phyloP scores from a whole-genome alignment of 2,329 filamentous ascomycete species.

The Diatrype stigma region DNA sequence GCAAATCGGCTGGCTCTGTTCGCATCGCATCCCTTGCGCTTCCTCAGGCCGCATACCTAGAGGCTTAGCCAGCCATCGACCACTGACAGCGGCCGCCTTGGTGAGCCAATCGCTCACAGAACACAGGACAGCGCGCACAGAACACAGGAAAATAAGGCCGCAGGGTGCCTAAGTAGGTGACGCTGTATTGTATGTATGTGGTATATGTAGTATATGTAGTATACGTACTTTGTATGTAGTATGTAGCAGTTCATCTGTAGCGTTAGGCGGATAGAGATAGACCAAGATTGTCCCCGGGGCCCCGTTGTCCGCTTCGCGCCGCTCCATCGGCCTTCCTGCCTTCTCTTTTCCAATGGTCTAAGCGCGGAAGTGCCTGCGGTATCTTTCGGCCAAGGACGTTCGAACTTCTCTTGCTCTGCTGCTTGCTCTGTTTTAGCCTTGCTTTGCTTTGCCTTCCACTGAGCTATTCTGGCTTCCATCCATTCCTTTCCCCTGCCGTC shows the following conservation, averaged over 20 bases:
- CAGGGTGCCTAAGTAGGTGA: too few relatives aligned
- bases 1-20: neutral
- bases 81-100: neutral
- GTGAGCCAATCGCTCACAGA: neutral
- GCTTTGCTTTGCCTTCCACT: neutral
- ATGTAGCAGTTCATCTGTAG: too few relatives aligned
- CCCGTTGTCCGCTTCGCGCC: neutral
- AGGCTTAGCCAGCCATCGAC: neutral
- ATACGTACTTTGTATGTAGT: too few relatives aligned
- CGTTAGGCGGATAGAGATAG: too few relatives aligned
- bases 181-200: too few relatives aligned
- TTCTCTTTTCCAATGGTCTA: neutral
- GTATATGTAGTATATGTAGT: too few relatives aligned
- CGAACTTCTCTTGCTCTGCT: too few relatives aligned
- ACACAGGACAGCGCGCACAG: too few relatives aligned
- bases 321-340: neutral
- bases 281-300: neutral
- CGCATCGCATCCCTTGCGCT: neutral
- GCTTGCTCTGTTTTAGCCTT: too few relatives aligned
- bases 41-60: neutral
- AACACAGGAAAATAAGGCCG: too few relatives aligned
- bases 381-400: too few relatives aligned
- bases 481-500: constrained; percentile 9
- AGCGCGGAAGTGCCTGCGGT: neutral
- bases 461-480: constrained; percentile 14